Evolutionary conservation across 768 basidiomycete species (phyloP).

Genomic region (Boletus pseudopeckii): DNA sequence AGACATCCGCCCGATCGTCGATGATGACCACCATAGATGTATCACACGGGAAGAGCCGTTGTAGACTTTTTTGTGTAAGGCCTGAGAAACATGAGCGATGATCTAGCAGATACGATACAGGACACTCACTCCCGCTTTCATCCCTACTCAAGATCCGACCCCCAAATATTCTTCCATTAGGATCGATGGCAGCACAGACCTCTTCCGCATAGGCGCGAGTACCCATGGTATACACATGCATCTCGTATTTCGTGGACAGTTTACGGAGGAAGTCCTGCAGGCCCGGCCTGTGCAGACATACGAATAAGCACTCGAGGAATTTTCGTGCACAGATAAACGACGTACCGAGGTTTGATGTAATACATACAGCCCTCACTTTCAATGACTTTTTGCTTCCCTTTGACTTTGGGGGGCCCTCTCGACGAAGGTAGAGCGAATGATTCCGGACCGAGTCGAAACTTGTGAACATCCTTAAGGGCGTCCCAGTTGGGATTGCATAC

Average conservation of each 20-base stretch:
- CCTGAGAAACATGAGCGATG: constrained; percentile 42
- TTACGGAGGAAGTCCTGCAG: constrained; percentile 71
- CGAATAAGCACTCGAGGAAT: background rate
- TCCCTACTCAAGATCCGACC: constrained; percentile 88
- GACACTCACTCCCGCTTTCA: constrained; percentile 87
- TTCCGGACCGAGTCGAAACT: constrained; percentile 86
- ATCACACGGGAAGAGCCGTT: constrained; percentile 93
- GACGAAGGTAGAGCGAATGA: constrained; percentile 47
- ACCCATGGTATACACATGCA: constrained; percentile 99
- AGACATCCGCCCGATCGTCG: constrained; percentile 97
- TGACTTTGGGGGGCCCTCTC: constrained; percentile 39
- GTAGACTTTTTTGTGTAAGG: constrained; percentile 86
- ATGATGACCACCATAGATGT: constrained; percentile 99
- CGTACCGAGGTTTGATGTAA: constrained; percentile 95
- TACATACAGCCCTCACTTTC: constrained; percentile 89
- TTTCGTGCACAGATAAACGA: background rate
- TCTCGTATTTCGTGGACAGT: constrained; percentile 81
- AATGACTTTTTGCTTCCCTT: constrained; percentile 61
- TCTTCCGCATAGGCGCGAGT: constrained; percentile 95
- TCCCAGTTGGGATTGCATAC: constrained; percentile 91
- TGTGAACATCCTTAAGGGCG: constrained; percentile 85
- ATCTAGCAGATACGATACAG: background rate
- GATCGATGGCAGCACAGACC: constrained; percentile 93
- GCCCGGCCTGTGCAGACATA: constrained; percentile 57
- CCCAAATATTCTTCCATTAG: constrained; percentile 79